Evolutionary conservation across 306 rosid species (phyloP).

Genomic region (Leucaena leucocephala): DNA sequence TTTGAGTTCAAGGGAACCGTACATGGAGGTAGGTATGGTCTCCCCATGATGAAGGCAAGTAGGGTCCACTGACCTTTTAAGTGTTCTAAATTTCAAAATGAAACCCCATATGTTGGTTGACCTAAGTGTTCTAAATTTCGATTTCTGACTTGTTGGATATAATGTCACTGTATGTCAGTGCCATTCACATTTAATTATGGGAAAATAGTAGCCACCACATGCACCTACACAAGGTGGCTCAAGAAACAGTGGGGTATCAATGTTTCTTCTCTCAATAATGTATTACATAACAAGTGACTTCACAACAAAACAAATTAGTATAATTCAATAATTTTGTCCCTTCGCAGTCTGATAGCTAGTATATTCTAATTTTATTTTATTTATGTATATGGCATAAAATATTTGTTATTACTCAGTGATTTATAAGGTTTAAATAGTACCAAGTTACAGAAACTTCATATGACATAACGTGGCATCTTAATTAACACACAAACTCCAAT

Average conservation of each 20-base stretch:
- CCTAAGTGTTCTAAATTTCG: constrained; percentile 14
- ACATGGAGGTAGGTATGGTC: constrained; percentile 4
- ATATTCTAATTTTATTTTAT: background rate
- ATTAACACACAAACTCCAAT: background rate
- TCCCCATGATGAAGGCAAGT: constrained; percentile 40
- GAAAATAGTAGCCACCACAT: background rate
- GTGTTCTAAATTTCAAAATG: constrained; percentile 3
- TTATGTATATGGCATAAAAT: background rate
- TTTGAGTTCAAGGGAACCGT: background rate
- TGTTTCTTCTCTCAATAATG: background rate
- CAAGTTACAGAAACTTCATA: background rate
- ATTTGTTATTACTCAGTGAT: background rate
- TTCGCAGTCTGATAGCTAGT: background rate
- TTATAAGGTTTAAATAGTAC: background rate
- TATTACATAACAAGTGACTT: background rate
- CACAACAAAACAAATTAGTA: background rate
- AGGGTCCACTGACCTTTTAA: constrained; percentile 29
- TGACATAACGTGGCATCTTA: constrained; percentile 2
- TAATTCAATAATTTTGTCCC: background rate
- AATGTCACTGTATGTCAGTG: background rate
- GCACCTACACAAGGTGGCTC: background rate
- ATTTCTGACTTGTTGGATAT: background rate
- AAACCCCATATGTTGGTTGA: constrained; percentile 30
- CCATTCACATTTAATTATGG: background rate
- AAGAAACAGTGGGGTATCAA: background rate